phyloP scores from a whole-genome alignment of 2,329 filamentous ascomycete genomes.

The Colletotrichum liriopes region DNA sequence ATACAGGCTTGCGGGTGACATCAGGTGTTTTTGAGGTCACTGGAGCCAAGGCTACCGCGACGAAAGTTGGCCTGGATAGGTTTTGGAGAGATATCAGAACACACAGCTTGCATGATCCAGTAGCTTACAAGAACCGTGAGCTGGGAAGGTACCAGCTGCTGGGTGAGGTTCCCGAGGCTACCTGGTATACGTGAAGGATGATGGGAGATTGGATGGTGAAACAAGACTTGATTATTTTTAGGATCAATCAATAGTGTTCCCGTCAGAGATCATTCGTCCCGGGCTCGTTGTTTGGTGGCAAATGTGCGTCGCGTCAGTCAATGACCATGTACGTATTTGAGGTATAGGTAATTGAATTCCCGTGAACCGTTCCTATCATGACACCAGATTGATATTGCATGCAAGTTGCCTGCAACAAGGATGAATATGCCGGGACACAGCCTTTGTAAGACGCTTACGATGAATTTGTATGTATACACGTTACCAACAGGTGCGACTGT shows the following conservation, averaged over 20 bases:
- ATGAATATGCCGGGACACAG: too few species aligned
- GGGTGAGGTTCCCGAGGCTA: conserved; percentile 70
- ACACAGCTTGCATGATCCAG: conserved; percentile 77
- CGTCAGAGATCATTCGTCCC: background rate
- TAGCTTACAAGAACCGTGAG: conserved; percentile 77
- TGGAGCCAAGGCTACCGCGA: conserved; percentile 70
- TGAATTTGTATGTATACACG: background rate
- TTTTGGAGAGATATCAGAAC: conserved; percentile 79
- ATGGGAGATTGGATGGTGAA: background rate
- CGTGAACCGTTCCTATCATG: background rate
- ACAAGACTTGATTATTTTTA: background rate
- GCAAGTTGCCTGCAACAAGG: too few species aligned
- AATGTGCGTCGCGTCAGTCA: background rate
- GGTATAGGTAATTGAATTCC: background rate
- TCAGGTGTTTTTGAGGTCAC: conserved; percentile 76
- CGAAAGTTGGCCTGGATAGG: conserved; percentile 73
- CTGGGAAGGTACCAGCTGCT: conserved; percentile 71
- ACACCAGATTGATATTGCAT: background rate
- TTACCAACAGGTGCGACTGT: background rate
- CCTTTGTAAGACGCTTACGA: too few species aligned
- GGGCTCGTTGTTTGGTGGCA: background rate
- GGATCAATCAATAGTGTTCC: background rate
- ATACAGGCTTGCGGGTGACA: conserved; percentile 72
- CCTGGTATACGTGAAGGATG: conserved; percentile 70
- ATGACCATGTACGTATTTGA: background rate